Evolutionary conservation across 78 protist species (phyloP).

Genomic region (Polysphondylium violaceum): DNA sequence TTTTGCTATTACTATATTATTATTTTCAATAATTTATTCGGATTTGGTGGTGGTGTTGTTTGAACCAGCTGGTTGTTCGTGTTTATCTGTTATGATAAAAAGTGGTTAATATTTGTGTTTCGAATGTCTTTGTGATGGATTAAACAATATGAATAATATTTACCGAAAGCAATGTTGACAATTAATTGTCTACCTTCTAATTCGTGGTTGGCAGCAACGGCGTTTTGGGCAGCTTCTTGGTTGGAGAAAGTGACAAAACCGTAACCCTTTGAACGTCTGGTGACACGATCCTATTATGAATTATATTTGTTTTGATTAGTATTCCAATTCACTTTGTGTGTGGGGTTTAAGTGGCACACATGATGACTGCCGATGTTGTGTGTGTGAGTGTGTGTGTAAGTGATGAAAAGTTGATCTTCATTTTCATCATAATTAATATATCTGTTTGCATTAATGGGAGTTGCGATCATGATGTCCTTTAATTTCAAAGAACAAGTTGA

Average conservation of each 20-base stretch:
- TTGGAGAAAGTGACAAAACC: slow-evolving; percentile 49
- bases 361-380: too few relatives aligned
- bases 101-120: neutral
- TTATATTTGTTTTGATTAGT: too few relatives aligned
- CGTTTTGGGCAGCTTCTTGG: slow-evolving; percentile 34
- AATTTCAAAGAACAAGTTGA: too few relatives aligned
- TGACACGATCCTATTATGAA: slow-evolving; percentile 54
- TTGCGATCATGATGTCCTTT: too few relatives aligned
- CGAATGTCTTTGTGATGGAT: neutral
- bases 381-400: too few relatives aligned
- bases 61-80: neutral
- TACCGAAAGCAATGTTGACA: slow-evolving; percentile 64
- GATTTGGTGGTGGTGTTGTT: neutral
- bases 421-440: too few relatives aligned
- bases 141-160: neutral
- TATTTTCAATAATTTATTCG: neutral
- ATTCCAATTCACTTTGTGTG: too few relatives aligned
- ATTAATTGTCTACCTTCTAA: slow-evolving; percentile 62
- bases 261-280: slow-evolving; percentile 73
- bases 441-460: too few relatives aligned
- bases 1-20: too few relatives aligned
- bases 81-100: neutral
- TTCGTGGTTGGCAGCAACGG: slow-evolving; percentile 46
- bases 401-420: too few relatives aligned
- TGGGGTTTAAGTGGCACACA: too few relatives aligned